A percentile compares a stretch with the other conserved stretches of the same genome.
Conservation (phyloP, 768 basidiomycete species). For the Tricholoma hemisulphureum region DNA sequence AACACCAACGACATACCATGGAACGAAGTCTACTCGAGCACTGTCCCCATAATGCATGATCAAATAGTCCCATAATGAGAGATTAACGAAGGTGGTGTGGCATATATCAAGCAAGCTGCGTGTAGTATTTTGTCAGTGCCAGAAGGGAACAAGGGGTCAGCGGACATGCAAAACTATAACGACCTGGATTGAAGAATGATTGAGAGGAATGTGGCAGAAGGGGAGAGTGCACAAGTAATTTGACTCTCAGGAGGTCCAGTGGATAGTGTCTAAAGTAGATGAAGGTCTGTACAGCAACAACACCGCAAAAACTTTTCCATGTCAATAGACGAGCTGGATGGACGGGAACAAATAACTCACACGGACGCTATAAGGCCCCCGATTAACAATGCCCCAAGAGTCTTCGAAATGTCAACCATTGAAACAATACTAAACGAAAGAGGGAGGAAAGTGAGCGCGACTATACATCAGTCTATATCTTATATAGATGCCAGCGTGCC, state of each 20-base stretch:
- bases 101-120: constrained; percentile 30
- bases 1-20: constrained; percentile 33
- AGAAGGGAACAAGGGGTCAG: constrained; percentile 1
- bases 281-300: constrained; percentile 39
- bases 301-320: constrained; percentile 37
- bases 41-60: constrained; percentile 42
- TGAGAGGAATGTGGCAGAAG: neutral
- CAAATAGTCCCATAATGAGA: constrained; percentile 40
- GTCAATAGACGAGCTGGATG: neutral
- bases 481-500: no score
- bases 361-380: constrained; percentile 39
- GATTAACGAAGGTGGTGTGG: constrained; percentile 37
- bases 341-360: constrained; percentile 25
- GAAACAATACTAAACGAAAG: no score
- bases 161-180: constrained; percentile 25
- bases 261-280: constrained; percentile 41
- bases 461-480: no score
- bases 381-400: constrained; percentile 42
- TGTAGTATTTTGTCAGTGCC: neutral
- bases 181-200: constrained; percentile 16
- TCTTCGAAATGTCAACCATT: constrained; percentile 27
- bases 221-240: constrained; percentile 30
- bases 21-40: constrained; percentile 39
- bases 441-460: no score
- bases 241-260: constrained; percentile 27